Evolutionary conservation across 345 rosid genomes (phyloP).

Genomic region (Tarenaya hassleriana): DNA sequence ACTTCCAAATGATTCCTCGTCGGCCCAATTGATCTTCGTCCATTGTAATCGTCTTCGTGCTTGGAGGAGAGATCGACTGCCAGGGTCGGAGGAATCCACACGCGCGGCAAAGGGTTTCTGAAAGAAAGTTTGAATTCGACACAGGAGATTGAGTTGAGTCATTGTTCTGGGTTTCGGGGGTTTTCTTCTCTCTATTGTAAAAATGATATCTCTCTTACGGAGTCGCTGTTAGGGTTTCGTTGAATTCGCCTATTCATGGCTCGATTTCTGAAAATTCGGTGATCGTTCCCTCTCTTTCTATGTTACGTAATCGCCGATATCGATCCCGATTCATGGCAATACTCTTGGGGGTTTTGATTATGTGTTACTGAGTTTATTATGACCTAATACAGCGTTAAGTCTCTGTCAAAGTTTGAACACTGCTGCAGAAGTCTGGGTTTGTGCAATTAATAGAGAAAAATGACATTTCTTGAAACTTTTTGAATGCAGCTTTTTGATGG

Average conservation of each 20-base stretch:
- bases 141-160: constrained; percentile 16
- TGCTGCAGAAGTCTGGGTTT: too few relatives aligned
- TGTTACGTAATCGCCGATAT: too few relatives aligned
- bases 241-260: neutral
- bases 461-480: neutral
- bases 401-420: too few relatives aligned
- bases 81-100: too few relatives aligned
- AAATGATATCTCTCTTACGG: neutral
- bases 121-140: constrained; percentile 10
- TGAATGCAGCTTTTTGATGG: constrained; percentile 19
- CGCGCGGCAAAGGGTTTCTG: neutral
- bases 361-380: too few relatives aligned
- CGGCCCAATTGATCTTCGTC: constrained; percentile 1
- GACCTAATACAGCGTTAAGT: too few relatives aligned
- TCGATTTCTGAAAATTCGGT: constrained; percentile 2
- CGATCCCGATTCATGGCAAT: too few relatives aligned
- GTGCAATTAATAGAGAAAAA: too few relatives aligned
- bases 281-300: neutral
- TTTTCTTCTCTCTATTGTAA: neutral
- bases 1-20: too few relatives aligned
- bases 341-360: too few relatives aligned
- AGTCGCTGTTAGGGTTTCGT: constrained; percentile 8
- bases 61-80: constrained; percentile 4
- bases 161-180: constrained; percentile 2
- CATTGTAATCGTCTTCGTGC: neutral